Evolutionary conservation across 495 filamentous ascomycete species (phyloP).

Genomic region (Aspergillus kassunensis): DNA sequence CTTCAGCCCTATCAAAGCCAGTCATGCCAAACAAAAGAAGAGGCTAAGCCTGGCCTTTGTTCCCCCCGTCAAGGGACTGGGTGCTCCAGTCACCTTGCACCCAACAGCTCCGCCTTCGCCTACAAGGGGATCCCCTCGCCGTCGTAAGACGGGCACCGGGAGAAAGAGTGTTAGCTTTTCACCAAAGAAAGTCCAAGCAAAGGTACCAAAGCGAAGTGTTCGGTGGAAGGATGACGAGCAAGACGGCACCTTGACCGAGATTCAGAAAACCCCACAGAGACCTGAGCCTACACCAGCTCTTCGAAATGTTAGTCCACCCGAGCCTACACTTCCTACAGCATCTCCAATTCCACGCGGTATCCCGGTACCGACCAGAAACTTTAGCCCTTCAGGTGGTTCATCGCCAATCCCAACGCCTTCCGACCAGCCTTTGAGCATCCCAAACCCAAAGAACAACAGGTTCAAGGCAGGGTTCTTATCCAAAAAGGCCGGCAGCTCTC

Average conservation of each 20-base stretch:
- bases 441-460: conserved; percentile 59
- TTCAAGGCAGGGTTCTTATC: conserved; percentile 91
- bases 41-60: conserved; percentile 42
- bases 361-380: conserved; percentile 36
- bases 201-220: conserved; percentile 66
- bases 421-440: conserved; percentile 34
- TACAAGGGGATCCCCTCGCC: conserved; percentile 71
- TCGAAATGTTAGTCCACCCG: conserved; percentile 45
- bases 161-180: conserved; percentile 82
- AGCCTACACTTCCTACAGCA: conserved; percentile 40
- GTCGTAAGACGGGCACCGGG: conserved; percentile 62
- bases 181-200: conserved; percentile 69
- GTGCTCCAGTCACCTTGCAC: conserved; percentile 31
- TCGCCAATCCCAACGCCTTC: conserved; percentile 29
- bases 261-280: conserved; percentile 79
- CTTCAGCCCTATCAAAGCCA: conserved; percentile 63
- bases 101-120: conserved; percentile 47
- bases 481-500: conserved; percentile 65
- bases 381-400: conserved; percentile 28
- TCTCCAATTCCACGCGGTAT: conserved; percentile 44
- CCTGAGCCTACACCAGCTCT: conserved; percentile 39
- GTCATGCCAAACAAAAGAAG: conserved; percentile 75
- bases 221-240: conserved; percentile 90
- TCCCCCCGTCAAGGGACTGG: conserved; percentile 27
- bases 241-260: conserved; percentile 80